Conservation (phyloP, 345 rosid species). For the Diplotaxis tenuifolia region DNA sequence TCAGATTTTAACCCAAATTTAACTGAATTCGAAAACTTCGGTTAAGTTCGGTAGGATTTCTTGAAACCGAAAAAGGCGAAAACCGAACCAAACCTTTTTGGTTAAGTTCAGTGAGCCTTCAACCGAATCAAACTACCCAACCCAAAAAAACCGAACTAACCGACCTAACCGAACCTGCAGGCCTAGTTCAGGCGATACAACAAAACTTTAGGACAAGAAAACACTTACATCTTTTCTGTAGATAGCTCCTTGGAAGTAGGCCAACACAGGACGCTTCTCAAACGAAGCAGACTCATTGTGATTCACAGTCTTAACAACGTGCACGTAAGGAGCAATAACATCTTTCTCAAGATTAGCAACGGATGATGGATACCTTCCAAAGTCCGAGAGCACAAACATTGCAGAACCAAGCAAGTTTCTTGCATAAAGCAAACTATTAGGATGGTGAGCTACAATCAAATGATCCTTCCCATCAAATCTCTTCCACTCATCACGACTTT, state of each 20-base stretch:
- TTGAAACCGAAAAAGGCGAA: not conserved
- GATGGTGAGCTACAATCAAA: constrained; percentile 78
- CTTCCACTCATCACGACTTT: constrained; percentile 57
- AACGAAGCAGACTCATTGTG: constrained; percentile 56
- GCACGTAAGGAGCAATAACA: constrained; percentile 81
- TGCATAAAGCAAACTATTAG: constrained; percentile 69
- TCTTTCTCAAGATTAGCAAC: constrained; percentile 78
- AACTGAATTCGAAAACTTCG: not conserved
- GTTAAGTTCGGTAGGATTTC: not conserved
- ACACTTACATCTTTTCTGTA: constrained; percentile 75
- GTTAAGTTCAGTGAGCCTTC: not conserved
- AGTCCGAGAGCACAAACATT: constrained; percentile 92
- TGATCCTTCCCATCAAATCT: constrained; percentile 60
- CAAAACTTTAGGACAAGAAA: constrained; percentile 12
- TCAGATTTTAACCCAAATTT: not conserved
- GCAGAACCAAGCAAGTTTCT: constrained; percentile 67
- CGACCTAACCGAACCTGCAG: not conserved
- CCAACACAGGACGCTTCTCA: constrained; percentile 62
- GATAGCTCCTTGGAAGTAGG: constrained; percentile 87
- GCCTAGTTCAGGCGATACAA: not conserved
- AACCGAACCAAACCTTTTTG: not conserved
- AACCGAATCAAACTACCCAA: not conserved
- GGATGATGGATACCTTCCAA: constrained; percentile 71
- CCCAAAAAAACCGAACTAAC: not conserved
- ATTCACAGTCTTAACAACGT: constrained; percentile 62